phyloP scores from a whole-genome alignment of 768 basidiomycete species.

The Hypholoma sublateritium region DNA sequence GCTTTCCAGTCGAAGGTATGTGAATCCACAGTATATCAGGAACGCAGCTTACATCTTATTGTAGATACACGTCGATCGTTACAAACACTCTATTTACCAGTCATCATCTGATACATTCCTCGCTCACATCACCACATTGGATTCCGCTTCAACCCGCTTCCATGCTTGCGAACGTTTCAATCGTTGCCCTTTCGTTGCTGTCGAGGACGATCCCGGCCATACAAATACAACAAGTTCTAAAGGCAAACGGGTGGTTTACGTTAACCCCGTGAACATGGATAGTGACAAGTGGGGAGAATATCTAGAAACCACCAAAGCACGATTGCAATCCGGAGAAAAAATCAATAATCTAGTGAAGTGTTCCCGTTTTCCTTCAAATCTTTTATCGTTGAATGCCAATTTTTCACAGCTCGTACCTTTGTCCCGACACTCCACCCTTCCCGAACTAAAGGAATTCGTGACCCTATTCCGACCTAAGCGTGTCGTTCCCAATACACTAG shows the following conservation, averaged over 20 bases:
- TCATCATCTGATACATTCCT: constrained; percentile 61
- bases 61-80: constrained; percentile 89
- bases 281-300: constrained; percentile 51
- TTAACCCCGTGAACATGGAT: constrained; percentile 81
- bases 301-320: constrained; percentile 35
- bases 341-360: constrained; percentile 64
- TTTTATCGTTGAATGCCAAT: neutral
- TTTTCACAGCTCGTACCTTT: constrained; percentile 71
- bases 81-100: constrained; percentile 73
- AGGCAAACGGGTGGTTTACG: constrained; percentile 68
- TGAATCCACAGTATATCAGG: no score
- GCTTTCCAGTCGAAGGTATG: constrained; percentile 63
- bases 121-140: constrained; percentile 55
- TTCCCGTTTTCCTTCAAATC: neutral
- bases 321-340: constrained; percentile 39
- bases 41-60: neutral
- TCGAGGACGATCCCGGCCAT: constrained; percentile 32
- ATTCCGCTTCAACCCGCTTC: constrained; percentile 70
- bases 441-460: constrained; percentile 83
- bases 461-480: constrained; percentile 75
- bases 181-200: constrained; percentile 64
- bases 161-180: constrained; percentile 91
- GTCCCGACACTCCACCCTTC: constrained; percentile 83
- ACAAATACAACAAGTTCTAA: constrained; percentile 37
- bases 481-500: constrained; percentile 79